Evolutionary conservation across 2,329 filamentous ascomycete species (phyloP).

Genomic region (Podosphaera aphanis): DNA sequence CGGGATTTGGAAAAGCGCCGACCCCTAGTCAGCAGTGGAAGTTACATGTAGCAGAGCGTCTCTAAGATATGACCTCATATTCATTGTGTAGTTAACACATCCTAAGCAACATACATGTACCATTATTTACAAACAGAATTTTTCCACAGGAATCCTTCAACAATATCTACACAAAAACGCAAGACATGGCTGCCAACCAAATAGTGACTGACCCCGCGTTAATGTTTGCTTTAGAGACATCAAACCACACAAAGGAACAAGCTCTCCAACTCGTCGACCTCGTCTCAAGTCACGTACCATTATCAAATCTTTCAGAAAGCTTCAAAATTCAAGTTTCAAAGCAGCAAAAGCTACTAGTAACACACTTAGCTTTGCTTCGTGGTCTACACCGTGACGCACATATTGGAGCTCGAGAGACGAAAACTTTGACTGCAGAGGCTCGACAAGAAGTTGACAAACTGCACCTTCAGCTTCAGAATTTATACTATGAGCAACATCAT

Average conservation of each 20-base stretch:
- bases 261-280: slow-evolving; percentile 44
- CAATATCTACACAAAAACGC: too few species aligned
- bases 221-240: slow-evolving; percentile 43
- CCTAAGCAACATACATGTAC: too few species aligned
- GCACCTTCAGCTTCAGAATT: slow-evolving; percentile 79
- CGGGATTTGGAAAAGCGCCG: too few species aligned
- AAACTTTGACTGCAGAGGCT: slow-evolving; percentile 63
- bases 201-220: slow-evolving; percentile 44
- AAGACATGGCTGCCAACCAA: slow-evolving; percentile 27
- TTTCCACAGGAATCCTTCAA: too few species aligned
- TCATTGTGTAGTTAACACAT: too few species aligned
- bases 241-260: slow-evolving; percentile 49
- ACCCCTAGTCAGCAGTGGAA: too few species aligned
- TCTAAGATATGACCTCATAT: too few species aligned
- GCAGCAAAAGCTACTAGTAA: slow-evolving; percentile 58
- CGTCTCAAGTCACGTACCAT: slow-evolving; percentile 26
- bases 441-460: slow-evolving; percentile 78
- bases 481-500: slow-evolving; percentile 89
- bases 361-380: slow-evolving; percentile 58
- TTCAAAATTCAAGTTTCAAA: slow-evolving; percentile 38
- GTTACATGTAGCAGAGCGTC: too few species aligned
- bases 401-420: slow-evolving; percentile 63
- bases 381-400: slow-evolving; percentile 65
- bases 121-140: too few species aligned
- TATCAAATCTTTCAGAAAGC: slow-evolving; percentile 22